A percentile compares a stretch with the other conserved stretches of the same genome.
These are phyloP conservation scores for Roridomyces roridus DNA, from an alignment of 768 basidiomycete species.

Conservation along the genomic window DNA sequence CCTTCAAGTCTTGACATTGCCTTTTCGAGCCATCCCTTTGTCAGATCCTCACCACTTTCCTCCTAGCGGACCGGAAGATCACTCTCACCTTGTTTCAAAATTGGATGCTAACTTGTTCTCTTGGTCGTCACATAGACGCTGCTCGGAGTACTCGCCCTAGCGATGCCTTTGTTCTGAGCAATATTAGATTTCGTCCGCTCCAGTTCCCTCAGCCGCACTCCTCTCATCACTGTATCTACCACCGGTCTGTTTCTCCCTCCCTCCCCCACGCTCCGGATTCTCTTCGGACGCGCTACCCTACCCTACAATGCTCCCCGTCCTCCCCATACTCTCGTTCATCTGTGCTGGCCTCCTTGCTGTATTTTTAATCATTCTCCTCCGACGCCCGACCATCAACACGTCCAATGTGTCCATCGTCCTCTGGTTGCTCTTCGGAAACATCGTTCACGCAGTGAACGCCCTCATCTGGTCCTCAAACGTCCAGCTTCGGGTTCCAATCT, in stretches of 20 bases:
- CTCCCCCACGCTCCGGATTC: background rate
- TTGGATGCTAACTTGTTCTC: slow-evolving; percentile 13
- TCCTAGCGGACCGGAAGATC: no score
- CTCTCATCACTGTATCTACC: slow-evolving; percentile 14
- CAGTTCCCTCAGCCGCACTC: slow-evolving; percentile 3
- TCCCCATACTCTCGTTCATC: slow-evolving; percentile 19
- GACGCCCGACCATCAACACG: slow-evolving; percentile 1
- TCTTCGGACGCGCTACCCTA: background rate
- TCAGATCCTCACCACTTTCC: no score
- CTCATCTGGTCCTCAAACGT: slow-evolving; percentile 14
- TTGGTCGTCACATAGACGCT: background rate
- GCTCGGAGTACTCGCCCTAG: background rate
- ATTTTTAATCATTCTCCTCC: slow-evolving; percentile 12
- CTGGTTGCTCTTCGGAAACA: slow-evolving; percentile 15
- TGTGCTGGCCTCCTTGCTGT: slow-evolving; percentile 13
- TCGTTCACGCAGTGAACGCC: slow-evolving; percentile 14
- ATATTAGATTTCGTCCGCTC: slow-evolving; percentile 3
- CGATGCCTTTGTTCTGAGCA: slow-evolving; percentile 12
- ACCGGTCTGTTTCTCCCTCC: background rate
- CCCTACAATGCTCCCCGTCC: background rate
- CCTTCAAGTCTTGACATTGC: no score
- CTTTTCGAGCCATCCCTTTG: no score
- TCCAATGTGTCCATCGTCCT: background rate
- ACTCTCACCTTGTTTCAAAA: slow-evolving; percentile 15
- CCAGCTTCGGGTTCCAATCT: background rate